Evolutionary conservation across 176 grass and related monocot genomes (phyloP).

Genomic region (Pontederia crassipes): DNA sequence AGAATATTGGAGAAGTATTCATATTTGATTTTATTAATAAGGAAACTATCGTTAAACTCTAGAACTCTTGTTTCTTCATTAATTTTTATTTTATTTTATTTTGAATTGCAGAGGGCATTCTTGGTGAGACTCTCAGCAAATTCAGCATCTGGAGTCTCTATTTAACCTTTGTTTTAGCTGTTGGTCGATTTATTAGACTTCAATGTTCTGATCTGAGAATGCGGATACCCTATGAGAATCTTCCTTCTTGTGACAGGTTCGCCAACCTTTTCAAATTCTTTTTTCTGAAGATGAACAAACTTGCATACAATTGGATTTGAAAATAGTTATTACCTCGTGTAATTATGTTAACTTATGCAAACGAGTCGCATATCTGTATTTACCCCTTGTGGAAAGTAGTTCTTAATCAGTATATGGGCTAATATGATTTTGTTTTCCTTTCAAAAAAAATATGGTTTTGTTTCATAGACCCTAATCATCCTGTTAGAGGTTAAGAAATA

Average conservation of each 20-base stretch:
- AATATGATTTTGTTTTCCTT: too few relatives aligned
- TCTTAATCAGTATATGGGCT: too few relatives aligned
- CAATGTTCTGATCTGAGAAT: constrained; percentile 98
- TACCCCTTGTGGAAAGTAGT: too few relatives aligned
- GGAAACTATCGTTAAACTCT: background rate
- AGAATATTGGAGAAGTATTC: too few relatives aligned
- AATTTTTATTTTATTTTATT: background rate
- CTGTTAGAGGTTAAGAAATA: too few relatives aligned
- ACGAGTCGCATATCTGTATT: too few relatives aligned
- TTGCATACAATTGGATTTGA: too few relatives aligned
- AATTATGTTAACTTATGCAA: too few relatives aligned
- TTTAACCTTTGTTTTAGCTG: constrained; percentile 95
- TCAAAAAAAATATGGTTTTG: too few relatives aligned
- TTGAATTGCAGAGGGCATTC: constrained; percentile 81
- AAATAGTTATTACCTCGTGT: too few relatives aligned
- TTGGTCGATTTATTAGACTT: constrained; percentile 97
- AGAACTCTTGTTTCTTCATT: background rate
- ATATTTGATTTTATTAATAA: too few relatives aligned
- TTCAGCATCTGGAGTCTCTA: constrained; percentile 99
- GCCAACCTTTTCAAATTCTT: background rate
- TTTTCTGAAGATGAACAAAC: background rate
- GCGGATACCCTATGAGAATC: constrained; percentile 99
- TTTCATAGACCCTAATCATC: too few relatives aligned
- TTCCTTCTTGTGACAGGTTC: constrained; percentile 96
- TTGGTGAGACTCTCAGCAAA: constrained; percentile 96